Base-by-base conservation (phyloP, 352 stramenopile genomes). In the Pythium aquatile region DNA sequence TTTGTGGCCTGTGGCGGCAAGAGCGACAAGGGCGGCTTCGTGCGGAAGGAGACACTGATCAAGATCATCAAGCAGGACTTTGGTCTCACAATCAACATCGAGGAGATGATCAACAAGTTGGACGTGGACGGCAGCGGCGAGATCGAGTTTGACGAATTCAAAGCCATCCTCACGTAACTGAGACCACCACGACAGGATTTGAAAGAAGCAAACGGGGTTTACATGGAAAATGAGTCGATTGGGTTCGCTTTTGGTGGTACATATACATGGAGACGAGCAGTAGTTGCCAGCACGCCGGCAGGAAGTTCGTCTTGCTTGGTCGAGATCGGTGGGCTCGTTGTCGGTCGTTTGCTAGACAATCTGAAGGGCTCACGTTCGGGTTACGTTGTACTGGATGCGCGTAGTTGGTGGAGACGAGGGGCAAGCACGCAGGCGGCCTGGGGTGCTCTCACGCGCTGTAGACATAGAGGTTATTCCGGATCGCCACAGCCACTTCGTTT, bases 81-180 rank as follows among this genome's bases (percentile, higher is more conserved):
- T 65, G 91, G 91, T 11, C 75, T 98, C 24, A 98, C 93, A 17
- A 98, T 98, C 79, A 97, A 99, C 73, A 98, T 99, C 28, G 93
- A 98, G 71, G 91, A 98, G 55, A 94, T 99, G 76, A 98, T 98
- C 68, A 97, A 98, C 74, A 98, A 97, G 59, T 92, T 98, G 37
- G 96, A 99, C 68, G 90, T 94, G 47, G 92, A 98, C 66, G 88
- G 91, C 35, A 97, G 81, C 35, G 96, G 96, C 32, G 92, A 98
- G 75, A 98, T 98, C 58, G 94, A 98, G 64, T 98, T 98, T 69
- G 89, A 98, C 54, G 96, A 98, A 73, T 98, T 98, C 76, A 98
- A 97, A 72, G 85, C 90, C 52, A 94, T 94, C 54, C 69, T 92
- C 55, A 94, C 85, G 3, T 94, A 56, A 82, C 40, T 3, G 8